A percentile compares a stretch with the other conserved stretches of the same genome.
These are phyloP conservation scores for Groenewaldozyma salmanticensis DNA, from an alignment of 805 yeast species.

Conservation along the genomic window DNA sequence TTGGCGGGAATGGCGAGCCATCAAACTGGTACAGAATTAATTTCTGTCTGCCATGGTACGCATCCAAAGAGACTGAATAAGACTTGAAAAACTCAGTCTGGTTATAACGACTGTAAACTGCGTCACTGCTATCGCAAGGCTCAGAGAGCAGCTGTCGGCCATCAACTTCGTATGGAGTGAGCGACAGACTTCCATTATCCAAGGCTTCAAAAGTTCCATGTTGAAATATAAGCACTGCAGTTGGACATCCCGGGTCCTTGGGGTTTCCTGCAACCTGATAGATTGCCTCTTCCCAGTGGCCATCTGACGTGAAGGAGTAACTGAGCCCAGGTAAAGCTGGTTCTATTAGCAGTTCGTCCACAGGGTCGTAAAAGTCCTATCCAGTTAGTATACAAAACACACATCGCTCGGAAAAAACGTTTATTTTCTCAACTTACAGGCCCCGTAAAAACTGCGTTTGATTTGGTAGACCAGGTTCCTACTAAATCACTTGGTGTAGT, in stretches of 20 bases:
- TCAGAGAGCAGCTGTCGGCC: constrained; percentile 86
- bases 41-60: constrained; percentile 75
- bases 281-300: constrained; percentile 80
- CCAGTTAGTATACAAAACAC: not conserved
- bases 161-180: constrained; percentile 74
- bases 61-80: constrained; percentile 54
- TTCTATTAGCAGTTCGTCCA: constrained; percentile 86
- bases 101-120: constrained; percentile 55
- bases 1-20: constrained; percentile 74
- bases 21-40: constrained; percentile 61
- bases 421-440: constrained; percentile 42
- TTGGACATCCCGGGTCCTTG: constrained; percentile 66
- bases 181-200: constrained; percentile 53
- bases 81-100: constrained; percentile 53
- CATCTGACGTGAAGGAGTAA: constrained; percentile 87
- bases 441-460: constrained; percentile 92
- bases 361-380: constrained; percentile 75
- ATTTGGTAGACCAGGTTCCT: constrained; percentile 95
- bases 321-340: constrained; percentile 94
- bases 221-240: constrained; percentile 75
- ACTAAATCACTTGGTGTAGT: constrained; percentile 30
- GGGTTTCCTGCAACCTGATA: constrained; percentile 71
- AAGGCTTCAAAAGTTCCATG: constrained; percentile 71
- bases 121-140: constrained; percentile 59
- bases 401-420: constrained; percentile 5